Conservation (phyloP, 1,139 yeast genomes). For the Candida sanyaensis region DNA sequence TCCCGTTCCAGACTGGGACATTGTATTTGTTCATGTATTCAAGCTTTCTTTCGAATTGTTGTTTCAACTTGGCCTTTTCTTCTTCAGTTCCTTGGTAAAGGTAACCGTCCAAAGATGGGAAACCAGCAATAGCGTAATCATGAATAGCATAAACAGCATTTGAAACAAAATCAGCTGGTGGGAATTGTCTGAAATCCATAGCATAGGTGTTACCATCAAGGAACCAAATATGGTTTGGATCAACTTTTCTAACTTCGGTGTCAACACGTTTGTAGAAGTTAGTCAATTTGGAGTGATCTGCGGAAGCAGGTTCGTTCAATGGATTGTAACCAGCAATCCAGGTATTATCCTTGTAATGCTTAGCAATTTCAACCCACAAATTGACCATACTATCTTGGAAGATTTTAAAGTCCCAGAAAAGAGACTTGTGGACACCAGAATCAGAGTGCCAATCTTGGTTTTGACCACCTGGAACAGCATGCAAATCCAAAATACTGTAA, state of each 20-base stretch:
- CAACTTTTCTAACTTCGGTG: conserved; percentile 36
- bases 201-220: conserved; percentile 51
- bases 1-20: conserved; percentile 57
- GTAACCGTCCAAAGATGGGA: conserved; percentile 35
- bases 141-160: conserved; percentile 50
- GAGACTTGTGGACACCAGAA: conserved; percentile 41
- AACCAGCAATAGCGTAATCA: conserved; percentile 43
- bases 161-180: conserved; percentile 29
- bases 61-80: conserved; percentile 30
- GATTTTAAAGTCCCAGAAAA: conserved; percentile 47
- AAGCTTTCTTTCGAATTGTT: conserved; percentile 40
- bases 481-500: conserved; percentile 47
- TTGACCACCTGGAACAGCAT: conserved; percentile 50
- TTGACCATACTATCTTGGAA: conserved; percentile 44
- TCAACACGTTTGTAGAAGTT: conserved; percentile 35
- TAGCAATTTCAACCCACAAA: conserved; percentile 44
- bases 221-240: conserved; percentile 45
- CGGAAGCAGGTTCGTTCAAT: conserved; percentile 47
- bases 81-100: conserved; percentile 32
- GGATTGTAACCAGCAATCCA: conserved; percentile 54
- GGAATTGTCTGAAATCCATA: conserved; percentile 47
- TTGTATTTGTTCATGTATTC: conserved; percentile 37
- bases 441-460: conserved; percentile 54
- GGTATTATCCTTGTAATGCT: conserved; percentile 39
- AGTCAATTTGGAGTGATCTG: conserved; percentile 39